Conservation (phyloP, 2,329 filamentous ascomycete species). For the Monilinia fructicola region DNA sequence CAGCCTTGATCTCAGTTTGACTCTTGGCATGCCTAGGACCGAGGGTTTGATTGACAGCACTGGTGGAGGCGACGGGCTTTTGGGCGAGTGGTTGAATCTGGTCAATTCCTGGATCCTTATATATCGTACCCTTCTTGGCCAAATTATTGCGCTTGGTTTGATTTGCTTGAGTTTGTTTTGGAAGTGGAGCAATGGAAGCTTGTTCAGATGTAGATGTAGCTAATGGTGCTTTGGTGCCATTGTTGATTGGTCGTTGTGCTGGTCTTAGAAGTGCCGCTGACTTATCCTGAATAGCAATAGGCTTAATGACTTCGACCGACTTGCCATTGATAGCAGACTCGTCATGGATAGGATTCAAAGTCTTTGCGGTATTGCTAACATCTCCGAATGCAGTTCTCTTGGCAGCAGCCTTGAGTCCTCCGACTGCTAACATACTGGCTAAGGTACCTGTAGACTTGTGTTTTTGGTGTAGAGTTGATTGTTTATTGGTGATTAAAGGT, state of each 20-base stretch:
- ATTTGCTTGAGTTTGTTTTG: constrained; percentile 40
- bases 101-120: constrained; percentile 50
- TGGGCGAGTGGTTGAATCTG: constrained; percentile 31
- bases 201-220: constrained; percentile 20
- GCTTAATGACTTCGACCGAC: constrained; percentile 40
- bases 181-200: constrained; percentile 22
- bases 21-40: constrained; percentile 38
- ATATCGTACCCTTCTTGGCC: constrained; percentile 53
- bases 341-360: constrained; percentile 50
- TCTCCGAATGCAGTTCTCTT: constrained; percentile 82
- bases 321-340: constrained; percentile 54
- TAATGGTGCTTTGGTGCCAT: constrained; percentile 27
- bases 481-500: constrained; percentile 52
- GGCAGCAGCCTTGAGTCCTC: constrained; percentile 60
- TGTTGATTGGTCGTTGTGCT: constrained; percentile 57
- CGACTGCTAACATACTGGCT: constrained; percentile 50
- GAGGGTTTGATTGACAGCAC: constrained; percentile 37
- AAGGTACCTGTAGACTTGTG: constrained; percentile 76
- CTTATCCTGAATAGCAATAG: constrained; percentile 39
- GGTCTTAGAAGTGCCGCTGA: constrained; percentile 54
- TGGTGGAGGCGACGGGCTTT: constrained; percentile 34
- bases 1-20: constrained; percentile 36
- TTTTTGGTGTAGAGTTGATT: constrained; percentile 64
- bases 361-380: constrained; percentile 66
- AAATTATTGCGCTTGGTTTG: constrained; percentile 46